Evolutionary conservation across 495 filamentous ascomycete species (phyloP).

Genomic region (Amphirosellinia nigrospora): DNA sequence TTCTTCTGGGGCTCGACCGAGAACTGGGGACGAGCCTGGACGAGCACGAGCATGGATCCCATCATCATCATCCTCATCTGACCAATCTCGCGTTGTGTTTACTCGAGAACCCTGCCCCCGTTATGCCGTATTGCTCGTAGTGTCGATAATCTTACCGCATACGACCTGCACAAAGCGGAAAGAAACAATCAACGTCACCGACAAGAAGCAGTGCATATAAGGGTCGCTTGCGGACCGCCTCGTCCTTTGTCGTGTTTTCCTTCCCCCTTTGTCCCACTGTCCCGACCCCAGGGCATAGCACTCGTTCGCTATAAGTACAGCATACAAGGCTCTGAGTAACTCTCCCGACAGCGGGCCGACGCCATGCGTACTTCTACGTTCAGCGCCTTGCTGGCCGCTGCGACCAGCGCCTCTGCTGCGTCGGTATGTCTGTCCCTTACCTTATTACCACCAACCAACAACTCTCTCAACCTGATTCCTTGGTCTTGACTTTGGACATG

Average conservation of each 20-base stretch:
- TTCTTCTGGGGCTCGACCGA: not conserved
- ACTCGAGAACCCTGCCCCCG: constrained; percentile 16
- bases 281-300: constrained; percentile 7
- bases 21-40: constrained; percentile 5
- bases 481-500: not conserved
- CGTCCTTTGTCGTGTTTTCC: not conserved
- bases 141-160: not conserved
- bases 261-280: constrained; percentile 1
- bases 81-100: constrained; percentile 16
- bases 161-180: constrained; percentile 6
- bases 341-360: not conserved
- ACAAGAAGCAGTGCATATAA: constrained; percentile 10
- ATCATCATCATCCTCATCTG: constrained; percentile 15
- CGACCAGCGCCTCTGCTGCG: constrained; percentile 16
- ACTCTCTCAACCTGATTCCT: not conserved
- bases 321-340: not conserved
- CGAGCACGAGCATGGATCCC: not conserved
- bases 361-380: constrained; percentile 25
- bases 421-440: constrained; percentile 20
- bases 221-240: not conserved
- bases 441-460: not conserved
- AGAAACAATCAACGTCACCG: not conserved
- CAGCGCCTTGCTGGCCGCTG: constrained; percentile 22
- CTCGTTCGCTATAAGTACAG: not conserved
- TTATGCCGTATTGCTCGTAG: constrained; percentile 1